Evolutionary conservation across 2,329 filamentous ascomycete genomes (phyloP).

Genomic region (Xylaria multiplex): DNA sequence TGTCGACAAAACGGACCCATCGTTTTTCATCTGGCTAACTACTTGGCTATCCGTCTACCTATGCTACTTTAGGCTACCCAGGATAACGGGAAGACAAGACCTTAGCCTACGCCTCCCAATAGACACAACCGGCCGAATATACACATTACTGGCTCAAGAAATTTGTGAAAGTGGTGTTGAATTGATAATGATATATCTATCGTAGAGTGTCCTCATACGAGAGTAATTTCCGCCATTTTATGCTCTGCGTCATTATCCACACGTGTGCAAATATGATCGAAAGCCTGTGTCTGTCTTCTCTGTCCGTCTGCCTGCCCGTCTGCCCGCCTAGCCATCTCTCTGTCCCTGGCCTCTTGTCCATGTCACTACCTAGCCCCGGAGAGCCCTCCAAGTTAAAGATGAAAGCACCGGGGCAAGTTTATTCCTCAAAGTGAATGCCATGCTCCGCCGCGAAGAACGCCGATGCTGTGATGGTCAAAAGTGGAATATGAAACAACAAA

Average conservation of each 20-base stretch:
- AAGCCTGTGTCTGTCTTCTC: neutral
- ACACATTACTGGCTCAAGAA: neutral
- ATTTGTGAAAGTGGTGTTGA: slow-evolving; percentile 9
- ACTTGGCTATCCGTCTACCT: neutral
- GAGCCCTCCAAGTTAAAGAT: slow-evolving; percentile 25
- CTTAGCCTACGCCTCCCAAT: neutral
- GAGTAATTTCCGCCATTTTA: neutral
- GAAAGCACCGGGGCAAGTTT: slow-evolving; percentile 18
- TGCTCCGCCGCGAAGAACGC: slow-evolving; percentile 32
- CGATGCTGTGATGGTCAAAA: slow-evolving; percentile 36
- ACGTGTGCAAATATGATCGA: neutral
- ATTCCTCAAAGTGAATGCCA: slow-evolving; percentile 22
- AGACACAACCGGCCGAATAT: neutral
- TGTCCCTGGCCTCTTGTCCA: neutral
- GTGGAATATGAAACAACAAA: slow-evolving; percentile 1
- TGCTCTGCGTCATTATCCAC: slow-evolving; percentile 13
- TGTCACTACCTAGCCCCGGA: slow-evolving; percentile 7
- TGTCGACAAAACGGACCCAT: neutral
- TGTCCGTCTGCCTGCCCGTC: neutral
- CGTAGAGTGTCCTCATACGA: slow-evolving; percentile 2
- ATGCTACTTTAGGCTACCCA: neutral
- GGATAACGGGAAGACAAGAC: neutral
- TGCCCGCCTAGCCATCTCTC: slow-evolving; percentile 1
- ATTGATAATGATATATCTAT: slow-evolving; percentile 26
- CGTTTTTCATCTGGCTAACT: neutral